These are phyloP conservation scores for sunflower (Helianthus annuus) DNA, from an alignment of 129 eudicot species.

Conservation along the genomic window HanXRQr2.0-SUNRISE NC_035438.2:10833913-10834412, in stretches of 20 bases:
- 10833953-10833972: slow-evolving; percentile 53
- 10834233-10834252: slow-evolving; percentile 73
- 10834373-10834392: not conserved
- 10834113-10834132: not conserved
- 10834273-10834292: not conserved
- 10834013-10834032: not conserved
- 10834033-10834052: not conserved
- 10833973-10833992: slow-evolving; percentile 15
- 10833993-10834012: not conserved
- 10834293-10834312: not conserved
- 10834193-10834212: slow-evolving; percentile 62
- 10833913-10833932: slow-evolving; percentile 86
- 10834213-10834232: slow-evolving; percentile 62
- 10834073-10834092: slow-evolving; percentile 51
- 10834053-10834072: slow-evolving; percentile 52
- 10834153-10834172: slow-evolving; percentile 5
- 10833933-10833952: slow-evolving; percentile 74
- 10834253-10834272: slow-evolving; percentile 68
- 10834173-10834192: slow-evolving; percentile 44
- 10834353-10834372: not conserved
- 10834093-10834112: slow-evolving; percentile 62
- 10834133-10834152: not conserved
- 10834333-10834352: not conserved
- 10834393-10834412: not conserved
- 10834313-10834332: not conserved